A percentile compares a stretch with the other conserved stretches of the same genome.
Evolutionary conservation across 148 eudicot genomes (phyloP).

Genomic region (Cornus suecica): DNA sequence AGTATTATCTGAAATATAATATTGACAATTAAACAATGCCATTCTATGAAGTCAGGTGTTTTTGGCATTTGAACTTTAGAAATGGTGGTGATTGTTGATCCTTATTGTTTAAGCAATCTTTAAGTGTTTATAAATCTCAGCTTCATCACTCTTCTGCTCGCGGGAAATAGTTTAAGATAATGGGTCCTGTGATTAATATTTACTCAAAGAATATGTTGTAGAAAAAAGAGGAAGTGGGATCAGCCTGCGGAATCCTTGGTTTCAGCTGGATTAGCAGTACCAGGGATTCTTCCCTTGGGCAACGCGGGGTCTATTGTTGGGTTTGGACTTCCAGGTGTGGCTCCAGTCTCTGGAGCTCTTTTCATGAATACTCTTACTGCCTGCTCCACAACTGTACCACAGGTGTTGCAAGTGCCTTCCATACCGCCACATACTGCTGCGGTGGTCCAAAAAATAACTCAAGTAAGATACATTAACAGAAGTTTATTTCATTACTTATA

Average conservation of each 20-base stretch:
- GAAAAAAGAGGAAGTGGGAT: conserved; percentile 94
- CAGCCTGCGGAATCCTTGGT: conserved; percentile 80
- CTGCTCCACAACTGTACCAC: conserved; percentile 18
- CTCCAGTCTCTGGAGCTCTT: conserved; percentile 34
- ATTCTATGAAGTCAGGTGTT: background rate
- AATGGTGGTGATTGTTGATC: background rate
- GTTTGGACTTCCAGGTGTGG: conserved; percentile 31
- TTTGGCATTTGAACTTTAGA: background rate
- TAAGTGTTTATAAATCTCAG: background rate
- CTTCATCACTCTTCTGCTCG: background rate
- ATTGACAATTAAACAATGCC: background rate
- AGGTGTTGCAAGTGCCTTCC: conserved; percentile 39
- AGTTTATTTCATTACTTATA: background rate
- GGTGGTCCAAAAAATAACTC: conserved; percentile 58
- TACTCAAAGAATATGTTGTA: conserved; percentile 22
- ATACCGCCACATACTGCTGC: conserved; percentile 62
- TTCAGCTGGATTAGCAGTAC: conserved; percentile 44
- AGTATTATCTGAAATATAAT: background rate
- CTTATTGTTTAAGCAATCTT: background rate
- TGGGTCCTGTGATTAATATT: background rate
- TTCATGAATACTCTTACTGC: conserved; percentile 30
- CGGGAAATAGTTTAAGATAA: background rate
- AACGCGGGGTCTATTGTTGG: conserved; percentile 41
- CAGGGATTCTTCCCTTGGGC: conserved; percentile 53
- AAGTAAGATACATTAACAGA: conserved; percentile 38